A percentile compares a stretch with the other conserved stretches of the same genome.
These are phyloP conservation scores for Talaromyces thailandensis DNA, from an alignment of 495 filamentous ascomycete genomes.

Conservation along the genomic window DNA sequence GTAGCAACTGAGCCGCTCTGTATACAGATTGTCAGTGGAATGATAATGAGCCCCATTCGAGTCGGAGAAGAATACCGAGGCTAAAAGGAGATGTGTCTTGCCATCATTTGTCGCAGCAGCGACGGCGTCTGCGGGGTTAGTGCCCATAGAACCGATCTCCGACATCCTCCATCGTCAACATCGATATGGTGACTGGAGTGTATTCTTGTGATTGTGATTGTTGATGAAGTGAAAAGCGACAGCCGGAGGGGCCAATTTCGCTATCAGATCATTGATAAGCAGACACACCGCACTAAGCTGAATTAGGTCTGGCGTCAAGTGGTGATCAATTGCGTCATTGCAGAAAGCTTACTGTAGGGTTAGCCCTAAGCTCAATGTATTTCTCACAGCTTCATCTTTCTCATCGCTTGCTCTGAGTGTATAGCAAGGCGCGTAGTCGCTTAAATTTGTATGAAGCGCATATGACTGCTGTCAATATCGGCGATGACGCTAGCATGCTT, in stretches of 20 bases:
- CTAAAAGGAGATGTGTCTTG: constrained; percentile 72
- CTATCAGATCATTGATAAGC: constrained; percentile 1
- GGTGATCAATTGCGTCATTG: neutral
- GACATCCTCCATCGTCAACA: neutral
- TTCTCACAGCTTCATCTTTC: no score
- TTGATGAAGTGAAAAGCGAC: neutral
- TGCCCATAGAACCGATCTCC: neutral
- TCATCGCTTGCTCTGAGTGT: no score
- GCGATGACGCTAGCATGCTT: no score
- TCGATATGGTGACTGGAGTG: neutral
- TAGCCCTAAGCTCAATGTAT: neutral
- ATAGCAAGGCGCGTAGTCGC: no score
- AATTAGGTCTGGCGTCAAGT: neutral
- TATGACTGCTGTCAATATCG: no score
- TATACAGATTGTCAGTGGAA: constrained; percentile 4
- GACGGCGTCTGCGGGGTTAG: neutral
- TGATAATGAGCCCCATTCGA: constrained; percentile 22
- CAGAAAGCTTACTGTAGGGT: neutral
- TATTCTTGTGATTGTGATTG: neutral
- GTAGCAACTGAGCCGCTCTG: constrained; percentile 56
- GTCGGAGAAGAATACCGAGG: constrained; percentile 43
- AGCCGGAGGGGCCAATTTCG: neutral
- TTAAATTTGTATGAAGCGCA: no score
- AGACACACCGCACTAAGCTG: neutral
- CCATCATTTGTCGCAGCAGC: constrained; percentile 34